Evolutionary conservation across 1,284 basidiomycete species (phyloP).

Genomic region (Heterobasidion occidentale): DNA sequence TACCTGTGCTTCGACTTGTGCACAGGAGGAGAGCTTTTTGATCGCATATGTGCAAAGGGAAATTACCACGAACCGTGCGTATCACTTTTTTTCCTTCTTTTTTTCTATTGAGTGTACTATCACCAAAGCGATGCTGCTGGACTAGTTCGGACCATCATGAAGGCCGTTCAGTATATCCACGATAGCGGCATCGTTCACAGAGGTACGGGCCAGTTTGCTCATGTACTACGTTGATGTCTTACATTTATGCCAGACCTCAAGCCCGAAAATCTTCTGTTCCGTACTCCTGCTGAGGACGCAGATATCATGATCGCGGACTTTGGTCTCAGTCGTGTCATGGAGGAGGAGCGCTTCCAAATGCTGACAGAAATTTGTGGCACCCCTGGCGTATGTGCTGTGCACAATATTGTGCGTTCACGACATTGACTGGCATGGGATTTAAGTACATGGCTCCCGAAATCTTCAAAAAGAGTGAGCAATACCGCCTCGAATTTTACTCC

Average conservation of each 20-base stretch:
- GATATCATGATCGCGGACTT: slow-evolving; percentile 98
- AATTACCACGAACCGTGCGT: slow-evolving; percentile 91
- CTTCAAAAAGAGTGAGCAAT: slow-evolving; percentile 77
- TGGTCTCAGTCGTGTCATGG: slow-evolving; percentile 84
- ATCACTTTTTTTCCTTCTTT: not conserved
- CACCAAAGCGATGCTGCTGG: slow-evolving; percentile 75
- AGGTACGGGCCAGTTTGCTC: slow-evolving; percentile 34
- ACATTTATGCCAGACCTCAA: slow-evolving; percentile 65
- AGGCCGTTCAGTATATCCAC: slow-evolving; percentile 90
- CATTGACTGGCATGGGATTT: not conserved
- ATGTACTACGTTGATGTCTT: not conserved
- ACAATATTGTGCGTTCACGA: not conserved
- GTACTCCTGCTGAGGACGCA: slow-evolving; percentile 82
- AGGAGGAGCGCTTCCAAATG: slow-evolving; percentile 83
- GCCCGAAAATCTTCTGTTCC: slow-evolving; percentile 96
- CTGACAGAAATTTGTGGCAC: slow-evolving; percentile 96
- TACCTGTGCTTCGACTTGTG: slow-evolving; percentile 96
- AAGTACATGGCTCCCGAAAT: slow-evolving; percentile 99
- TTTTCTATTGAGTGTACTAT: not conserved
- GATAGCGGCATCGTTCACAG: slow-evolving; percentile 93
- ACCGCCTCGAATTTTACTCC: slow-evolving; percentile 2
- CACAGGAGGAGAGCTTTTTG: slow-evolving; percentile 96
- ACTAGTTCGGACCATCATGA: slow-evolving; percentile 82
- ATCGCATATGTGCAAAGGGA: slow-evolving; percentile 96
- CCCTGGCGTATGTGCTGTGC: slow-evolving; percentile 48